Conservation (phyloP, 2,329 filamentous ascomycete species). For the Colletotrichum graminicola region DNA sequence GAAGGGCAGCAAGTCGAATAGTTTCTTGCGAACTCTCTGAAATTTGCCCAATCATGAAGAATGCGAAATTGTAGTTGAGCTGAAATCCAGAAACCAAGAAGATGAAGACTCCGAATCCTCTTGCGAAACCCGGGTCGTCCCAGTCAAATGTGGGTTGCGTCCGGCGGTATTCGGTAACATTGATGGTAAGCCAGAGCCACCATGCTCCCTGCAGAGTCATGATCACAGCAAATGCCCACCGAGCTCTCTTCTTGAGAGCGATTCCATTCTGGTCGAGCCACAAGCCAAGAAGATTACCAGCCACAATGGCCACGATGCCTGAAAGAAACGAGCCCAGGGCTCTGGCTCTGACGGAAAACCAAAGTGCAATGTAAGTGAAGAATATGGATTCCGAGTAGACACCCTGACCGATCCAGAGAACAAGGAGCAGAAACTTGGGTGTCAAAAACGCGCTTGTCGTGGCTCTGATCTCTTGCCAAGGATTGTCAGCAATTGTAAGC, state of each 20-base stretch:
- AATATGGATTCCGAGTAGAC: slow-evolving; percentile 58
- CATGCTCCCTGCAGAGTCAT: slow-evolving; percentile 71
- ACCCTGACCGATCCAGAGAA: slow-evolving; percentile 63
- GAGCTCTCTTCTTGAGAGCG: slow-evolving; percentile 63
- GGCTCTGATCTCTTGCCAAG: slow-evolving; percentile 67
- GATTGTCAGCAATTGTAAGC: slow-evolving; percentile 54
- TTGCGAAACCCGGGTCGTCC: slow-evolving; percentile 57
- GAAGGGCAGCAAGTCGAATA: slow-evolving; percentile 71
- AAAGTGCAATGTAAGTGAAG: slow-evolving; percentile 59
- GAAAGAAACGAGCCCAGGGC: slow-evolving; percentile 60
- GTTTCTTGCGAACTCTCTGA: slow-evolving; percentile 71
- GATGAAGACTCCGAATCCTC: slow-evolving; percentile 64
- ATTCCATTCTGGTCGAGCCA: slow-evolving; percentile 69
- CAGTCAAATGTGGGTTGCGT: slow-evolving; percentile 65
- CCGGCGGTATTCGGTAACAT: slow-evolving; percentile 69
- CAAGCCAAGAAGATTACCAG: slow-evolving; percentile 72
- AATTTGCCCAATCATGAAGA: slow-evolving; percentile 75
- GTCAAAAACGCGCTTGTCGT: slow-evolving; percentile 61
- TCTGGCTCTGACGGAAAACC: slow-evolving; percentile 63
- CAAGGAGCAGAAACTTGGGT: slow-evolving; percentile 59
- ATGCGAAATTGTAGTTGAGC: slow-evolving; percentile 78
- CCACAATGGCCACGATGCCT: slow-evolving; percentile 70
- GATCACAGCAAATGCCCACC: slow-evolving; percentile 64
- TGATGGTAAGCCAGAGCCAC: slow-evolving; percentile 76
- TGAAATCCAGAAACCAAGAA: slow-evolving; percentile 76